Base-by-base conservation (phyloP, 805 yeast species). In the Nakazawaea populi region DNA sequence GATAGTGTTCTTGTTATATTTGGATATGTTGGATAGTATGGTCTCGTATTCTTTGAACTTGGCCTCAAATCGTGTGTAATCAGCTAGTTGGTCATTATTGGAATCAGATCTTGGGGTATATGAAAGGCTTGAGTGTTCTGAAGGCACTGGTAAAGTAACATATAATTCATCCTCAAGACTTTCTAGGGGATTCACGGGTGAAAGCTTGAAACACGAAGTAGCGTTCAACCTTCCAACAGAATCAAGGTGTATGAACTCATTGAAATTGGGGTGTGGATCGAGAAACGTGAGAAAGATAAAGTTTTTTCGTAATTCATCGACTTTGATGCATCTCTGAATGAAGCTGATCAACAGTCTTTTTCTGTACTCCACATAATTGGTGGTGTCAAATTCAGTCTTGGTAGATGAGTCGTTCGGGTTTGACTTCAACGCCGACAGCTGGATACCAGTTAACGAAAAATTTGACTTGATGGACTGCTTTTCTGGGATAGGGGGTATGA, bases 401-500 rank as follows among this genome's bases (percentile, higher is more conserved):
- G 12, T 47, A 4, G 46, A 28, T 9, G 28, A 11, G n/a, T 29
- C 42, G n/a, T 18, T 9, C 4, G 44, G 27, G 8, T 28, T 14
- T 5, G 44, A 28, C 14, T 40, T 44, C 42, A 45, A 44, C 7
- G 48, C 48, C 4, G 39, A 9, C 31, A 24, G 52, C 10, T 47
- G 42, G 4, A 49, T 42, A 11, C 44, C 51, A 37, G 37, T 48
- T 18, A 49, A 14, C 7, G 50, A 37, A 18, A 51, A 27, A 38
- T 63, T 67, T 4, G 72, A 66, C 10, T 60, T 61, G 56, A 87
- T 63, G 12, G 87, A 75, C 64, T 87, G 92, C 63, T 87, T 87
- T 65, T 84, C 87, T 0, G 99, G 99, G 8, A 94, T 92, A 1
- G 98, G 97, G 6, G 99, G 99, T 5, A 94, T 80, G 3, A 94